phyloP scores from a whole-genome alignment of 768 basidiomycete species.

The Pleurotus platypus region DNA sequence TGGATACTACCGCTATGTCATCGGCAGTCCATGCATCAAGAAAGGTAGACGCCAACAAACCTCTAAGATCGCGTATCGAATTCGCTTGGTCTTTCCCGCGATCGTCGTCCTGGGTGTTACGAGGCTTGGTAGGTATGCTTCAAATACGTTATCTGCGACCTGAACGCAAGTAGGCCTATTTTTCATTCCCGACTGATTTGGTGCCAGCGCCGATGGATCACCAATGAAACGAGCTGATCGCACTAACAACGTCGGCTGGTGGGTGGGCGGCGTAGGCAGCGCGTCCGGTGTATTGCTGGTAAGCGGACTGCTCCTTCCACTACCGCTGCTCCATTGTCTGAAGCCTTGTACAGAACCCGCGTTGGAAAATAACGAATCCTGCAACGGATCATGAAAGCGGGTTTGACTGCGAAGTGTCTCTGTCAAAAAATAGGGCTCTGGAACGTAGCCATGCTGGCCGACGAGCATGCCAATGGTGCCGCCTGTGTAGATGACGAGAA shows the following conservation, averaged over 20 bases:
- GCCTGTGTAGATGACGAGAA: slow-evolving; percentile 88
- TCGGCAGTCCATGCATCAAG: neutral
- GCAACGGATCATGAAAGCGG: slow-evolving; percentile 88
- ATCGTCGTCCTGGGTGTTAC: slow-evolving; percentile 73
- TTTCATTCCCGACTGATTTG: slow-evolving; percentile 19
- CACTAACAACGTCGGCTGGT: slow-evolving; percentile 48
- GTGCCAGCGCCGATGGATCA: slow-evolving; percentile 31
- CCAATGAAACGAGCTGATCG: slow-evolving; percentile 71
- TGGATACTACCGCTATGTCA: slow-evolving; percentile 24
- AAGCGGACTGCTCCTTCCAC: slow-evolving; percentile 54
- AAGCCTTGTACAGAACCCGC: slow-evolving; percentile 77
- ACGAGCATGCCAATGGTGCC: slow-evolving; percentile 91
- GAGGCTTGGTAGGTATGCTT: slow-evolving; percentile 69
- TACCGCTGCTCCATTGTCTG: slow-evolving; percentile 64
- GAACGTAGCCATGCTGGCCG: slow-evolving; percentile 72
- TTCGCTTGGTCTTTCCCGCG: slow-evolving; percentile 58
- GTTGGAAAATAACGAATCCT: slow-evolving; percentile 83
- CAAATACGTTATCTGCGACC: slow-evolving; percentile 63
- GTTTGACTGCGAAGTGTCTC: slow-evolving; percentile 79
- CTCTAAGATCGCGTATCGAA: slow-evolving; percentile 84
- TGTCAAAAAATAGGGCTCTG: slow-evolving; percentile 85
- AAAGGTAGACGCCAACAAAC: slow-evolving; percentile 31
- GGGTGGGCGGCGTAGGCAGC: slow-evolving; percentile 8
- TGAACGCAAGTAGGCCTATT: slow-evolving; percentile 39
- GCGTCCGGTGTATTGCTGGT: slow-evolving; percentile 8